Percentiles rank a stretch among this genome's conserved stretches.
phyloP scores from a whole-genome alignment of 768 basidiomycete genomes.

The Tylopilus plumbeoviolaceoides region DNA sequence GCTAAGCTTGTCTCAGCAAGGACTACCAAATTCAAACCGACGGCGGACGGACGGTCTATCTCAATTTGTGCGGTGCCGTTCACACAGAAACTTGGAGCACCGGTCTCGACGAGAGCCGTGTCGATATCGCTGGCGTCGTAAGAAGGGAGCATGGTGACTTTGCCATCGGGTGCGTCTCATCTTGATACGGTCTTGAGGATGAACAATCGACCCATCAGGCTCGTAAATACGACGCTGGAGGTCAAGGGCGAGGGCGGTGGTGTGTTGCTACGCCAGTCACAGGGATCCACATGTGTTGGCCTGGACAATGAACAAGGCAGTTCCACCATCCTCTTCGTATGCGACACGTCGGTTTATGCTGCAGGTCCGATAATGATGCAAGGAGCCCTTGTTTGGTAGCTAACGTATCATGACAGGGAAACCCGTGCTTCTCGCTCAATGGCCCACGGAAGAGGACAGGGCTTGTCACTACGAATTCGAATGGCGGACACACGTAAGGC shows the following conservation, averaged over 20 bases:
- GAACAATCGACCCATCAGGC: slow-evolving; percentile 7
- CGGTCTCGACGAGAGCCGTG: slow-evolving; percentile 42
- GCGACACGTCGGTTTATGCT: slow-evolving; percentile 61
- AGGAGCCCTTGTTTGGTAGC: neutral
- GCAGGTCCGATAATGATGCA: slow-evolving; percentile 33
- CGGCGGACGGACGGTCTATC: slow-evolving; percentile 42
- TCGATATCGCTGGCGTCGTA: slow-evolving; percentile 60
- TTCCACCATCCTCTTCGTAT: slow-evolving; percentile 72
- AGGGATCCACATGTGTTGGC: slow-evolving; percentile 63
- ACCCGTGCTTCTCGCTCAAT: slow-evolving; percentile 58
- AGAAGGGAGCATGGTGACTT: slow-evolving; percentile 63
- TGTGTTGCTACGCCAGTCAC: slow-evolving; percentile 52
- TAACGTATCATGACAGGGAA: slow-evolving; percentile 30
- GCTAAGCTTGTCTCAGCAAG: slow-evolving; percentile 40
- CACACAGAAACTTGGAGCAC: slow-evolving; percentile 55
- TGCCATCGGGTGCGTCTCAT: slow-evolving; percentile 55
- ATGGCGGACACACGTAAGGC: slow-evolving; percentile 74
- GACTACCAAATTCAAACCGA: slow-evolving; percentile 57
- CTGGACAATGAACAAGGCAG: slow-evolving; percentile 46
- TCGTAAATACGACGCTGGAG: slow-evolving; percentile 58
- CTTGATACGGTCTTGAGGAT: too few relatives aligned
- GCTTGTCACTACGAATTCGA: slow-evolving; percentile 81
- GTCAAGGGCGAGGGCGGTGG: slow-evolving; percentile 48
- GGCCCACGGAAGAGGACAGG: slow-evolving; percentile 54
- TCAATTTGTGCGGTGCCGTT: slow-evolving; percentile 65